These are phyloP conservation scores for Populus tremula DNA, from an alignment of 345 rosid genomes.

Conservation along the genomic window DNA sequence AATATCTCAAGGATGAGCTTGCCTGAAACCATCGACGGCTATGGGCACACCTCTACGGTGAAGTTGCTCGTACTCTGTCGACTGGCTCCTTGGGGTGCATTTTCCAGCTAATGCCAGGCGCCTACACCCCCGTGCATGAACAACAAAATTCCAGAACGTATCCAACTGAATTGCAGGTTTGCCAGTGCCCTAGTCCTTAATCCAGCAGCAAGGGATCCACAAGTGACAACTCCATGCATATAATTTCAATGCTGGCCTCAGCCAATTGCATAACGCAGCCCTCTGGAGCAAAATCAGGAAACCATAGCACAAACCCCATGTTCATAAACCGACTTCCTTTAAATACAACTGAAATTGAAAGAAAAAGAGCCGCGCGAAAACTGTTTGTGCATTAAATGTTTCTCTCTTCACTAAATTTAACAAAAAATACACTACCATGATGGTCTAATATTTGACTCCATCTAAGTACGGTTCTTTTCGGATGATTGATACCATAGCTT, in stretches of 20 bases:
- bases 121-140: constrained; percentile 43
- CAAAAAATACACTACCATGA: too few relatives aligned
- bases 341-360: constrained; percentile 60
- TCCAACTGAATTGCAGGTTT: constrained; percentile 94
- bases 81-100: constrained; percentile 12
- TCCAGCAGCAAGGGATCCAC: constrained; percentile 57
- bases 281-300: constrained; percentile 55
- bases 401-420: fast-evolving
- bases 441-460: too few relatives aligned
- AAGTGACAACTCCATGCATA: constrained; percentile 57
- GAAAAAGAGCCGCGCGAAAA: constrained; percentile 56
- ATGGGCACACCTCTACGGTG: constrained; percentile 32
- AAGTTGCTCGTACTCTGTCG: constrained; percentile 48
- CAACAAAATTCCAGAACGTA: constrained; percentile 54
- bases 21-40: constrained; percentile 30
- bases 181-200: constrained; percentile 69
- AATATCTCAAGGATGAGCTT: constrained; percentile 18
- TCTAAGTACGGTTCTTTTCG: fast-evolving
- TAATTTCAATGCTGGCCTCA: constrained; percentile 13
- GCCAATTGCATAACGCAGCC: constrained; percentile 52
- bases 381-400: not conserved
- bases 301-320: constrained; percentile 90
- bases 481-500: too few relatives aligned
- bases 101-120: constrained; percentile 53
- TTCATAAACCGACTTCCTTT: constrained; percentile 85